Evolutionary conservation across 495 filamentous ascomycete species (phyloP), one percentile per base, ranked within the genome.

Genomic region (Lasiosphaeria ovina): DNA sequence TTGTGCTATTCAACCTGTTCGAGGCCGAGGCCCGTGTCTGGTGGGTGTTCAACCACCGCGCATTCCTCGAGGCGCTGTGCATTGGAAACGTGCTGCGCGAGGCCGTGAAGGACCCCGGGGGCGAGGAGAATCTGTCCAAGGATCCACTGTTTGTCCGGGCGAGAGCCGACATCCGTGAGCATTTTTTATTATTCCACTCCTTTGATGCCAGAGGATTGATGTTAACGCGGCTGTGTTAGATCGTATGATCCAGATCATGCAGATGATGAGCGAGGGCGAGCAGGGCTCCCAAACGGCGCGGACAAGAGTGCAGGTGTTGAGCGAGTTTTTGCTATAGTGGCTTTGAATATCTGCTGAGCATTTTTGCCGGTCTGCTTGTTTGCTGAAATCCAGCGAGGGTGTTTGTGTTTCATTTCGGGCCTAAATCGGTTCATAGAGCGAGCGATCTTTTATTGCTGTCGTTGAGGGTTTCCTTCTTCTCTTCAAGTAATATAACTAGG

Each of bases 31-130:
- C 86, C 9, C 77, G 82, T 51, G 86, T 89, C 4, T 90, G 88
- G 87, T 91, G 87, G 87, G 86, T 89, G 6, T 90, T 90, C 66
- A 85, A 87, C 66, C 87, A 90, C 68, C 72, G 88, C 12, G 87
- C 87, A 0, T 91, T 90, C 67, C 72, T 89, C 49, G 87, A 89
- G 69, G 85, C 85, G 31, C 71, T 87, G 66, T 79, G 83, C 63
- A 76, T 79, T 36, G 77, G 77, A 12, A 73, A 72, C 54, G 76
- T 81, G 40, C 52, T 81, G 59, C 66, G 72, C 16, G 78, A 81
- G 63, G 73, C 44, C 59, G 69, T 55, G 10, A 53, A 65, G 31
- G 75, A 75, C 58, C 64, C 65, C 1, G 64, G 67, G 0, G 72
- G 68, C 0, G 69, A 62, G 35, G 72, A 76, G 38, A 64, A 63